These are phyloP conservation scores for Golubevia pallescens DNA, from an alignment of 1,284 basidiomycete species.

Conservation along the genomic window DNA sequence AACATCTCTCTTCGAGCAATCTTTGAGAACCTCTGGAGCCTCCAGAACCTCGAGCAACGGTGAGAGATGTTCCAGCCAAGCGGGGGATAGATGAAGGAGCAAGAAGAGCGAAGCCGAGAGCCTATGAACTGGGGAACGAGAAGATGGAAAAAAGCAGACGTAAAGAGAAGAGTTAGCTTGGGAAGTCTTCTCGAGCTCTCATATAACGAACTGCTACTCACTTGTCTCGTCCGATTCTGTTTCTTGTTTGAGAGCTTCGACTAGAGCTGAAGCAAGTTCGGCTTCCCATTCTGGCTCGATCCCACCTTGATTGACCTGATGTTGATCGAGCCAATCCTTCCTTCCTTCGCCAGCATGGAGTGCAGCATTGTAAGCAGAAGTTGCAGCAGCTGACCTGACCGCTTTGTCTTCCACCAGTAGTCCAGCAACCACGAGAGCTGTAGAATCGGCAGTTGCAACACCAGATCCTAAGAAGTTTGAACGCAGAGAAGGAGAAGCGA, in stretches of 20 bases:
- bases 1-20: too few relatives aligned
- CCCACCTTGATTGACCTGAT: constrained; percentile 66
- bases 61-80: constrained; percentile 70
- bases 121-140: constrained; percentile 73
- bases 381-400: constrained; percentile 80
- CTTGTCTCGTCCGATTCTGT: constrained; percentile 77
- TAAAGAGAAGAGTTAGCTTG: background rate
- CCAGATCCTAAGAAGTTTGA: constrained; percentile 68
- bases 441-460: constrained; percentile 48
- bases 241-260: constrained; percentile 77
- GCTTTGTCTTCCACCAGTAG: constrained; percentile 74
- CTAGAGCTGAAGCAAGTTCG: constrained; percentile 77
- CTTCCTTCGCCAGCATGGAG: constrained; percentile 32
- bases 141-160: constrained; percentile 4
- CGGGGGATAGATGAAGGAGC: constrained; percentile 72
- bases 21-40: too few relatives aligned
- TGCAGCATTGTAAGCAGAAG: constrained; percentile 78
- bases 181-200: background rate
- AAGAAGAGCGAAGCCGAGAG: constrained; percentile 77
- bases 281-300: constrained; percentile 80
- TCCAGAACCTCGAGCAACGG: constrained; percentile 77
- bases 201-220: constrained; percentile 66
- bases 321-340: constrained; percentile 21
- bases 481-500: constrained; percentile 70
- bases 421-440: constrained; percentile 71